Evolutionary conservation across 768 basidiomycete species (phyloP), one percentile per base, ranked within the genome.

Genomic region (Boletus sp.): DNA sequence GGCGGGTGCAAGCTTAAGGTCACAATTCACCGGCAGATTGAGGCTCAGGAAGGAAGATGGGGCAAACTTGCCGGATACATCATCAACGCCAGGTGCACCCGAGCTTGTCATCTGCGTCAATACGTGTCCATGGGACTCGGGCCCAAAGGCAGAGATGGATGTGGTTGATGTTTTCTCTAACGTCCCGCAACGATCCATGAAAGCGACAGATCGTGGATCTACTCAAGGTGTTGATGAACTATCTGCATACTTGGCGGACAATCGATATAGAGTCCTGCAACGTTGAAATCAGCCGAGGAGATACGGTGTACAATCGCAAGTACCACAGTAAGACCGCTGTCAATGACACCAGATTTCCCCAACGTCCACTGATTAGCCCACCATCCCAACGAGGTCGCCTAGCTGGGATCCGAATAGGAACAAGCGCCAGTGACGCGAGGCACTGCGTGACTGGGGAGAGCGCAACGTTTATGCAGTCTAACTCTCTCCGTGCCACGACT

Each of bases 151-250:
- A 25, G 25, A 25, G 2, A 25, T 4, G 47, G 10, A 39, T 8
- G 25, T 25, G 1, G 3, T 25, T 25, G 25, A 25, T 25, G 25
- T 25, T 25, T 25, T 25, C 25, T 25, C 2, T 5, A 25, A 25
- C 25, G 25, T 25, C 25, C 25, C 25, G 25, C 25, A 25, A 25
- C 25, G 25, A 25, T 25, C 25, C 25, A n/a, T n/a, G n/a, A 25
- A 25, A 25, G 25, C 25, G 25, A 39, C 27, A 40, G 43, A 58
- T 45, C 2, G 44, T 25, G 29, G 56, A 61, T 8, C 53, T 34
- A 17, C 59, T 61, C 25, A 25, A 25, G 4, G 51, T 57, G 39
- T 63, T 51, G 10, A 40, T 33, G 35, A 56, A 35, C 3, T n/a
- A 9, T 42, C 15, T 25, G 15, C 17, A 42, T 8, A 17, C 23